Percentiles rank a stretch among this genome's conserved stretches.
Evolutionary conservation across 495 filamentous ascomycete genomes (phyloP).

Genomic region (Clavariopsis aquatica): DNA sequence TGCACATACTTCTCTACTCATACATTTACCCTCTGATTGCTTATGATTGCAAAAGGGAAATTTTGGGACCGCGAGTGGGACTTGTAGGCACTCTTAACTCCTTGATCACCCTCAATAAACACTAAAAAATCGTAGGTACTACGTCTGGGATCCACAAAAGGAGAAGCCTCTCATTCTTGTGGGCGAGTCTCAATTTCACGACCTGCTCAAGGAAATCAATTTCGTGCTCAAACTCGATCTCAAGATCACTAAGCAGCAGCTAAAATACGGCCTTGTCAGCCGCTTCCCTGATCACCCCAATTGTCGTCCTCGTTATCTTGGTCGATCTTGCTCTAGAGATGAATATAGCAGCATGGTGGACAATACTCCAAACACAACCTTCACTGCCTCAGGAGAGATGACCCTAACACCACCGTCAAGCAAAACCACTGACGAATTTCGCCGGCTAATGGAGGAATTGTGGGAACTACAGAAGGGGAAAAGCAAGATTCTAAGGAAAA

Average conservation of each 20-base stretch:
- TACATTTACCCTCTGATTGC: neutral
- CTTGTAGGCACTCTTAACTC: constrained; percentile 56
- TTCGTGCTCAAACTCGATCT: constrained; percentile 49
- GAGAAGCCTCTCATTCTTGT: constrained; percentile 62
- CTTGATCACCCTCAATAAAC: constrained; percentile 1
- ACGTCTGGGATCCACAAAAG: constrained; percentile 53
- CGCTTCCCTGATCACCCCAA: constrained; percentile 58
- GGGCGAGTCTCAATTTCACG: constrained; percentile 60
- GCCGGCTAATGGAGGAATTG: constrained; percentile 51
- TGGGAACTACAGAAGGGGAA: constrained; percentile 50
- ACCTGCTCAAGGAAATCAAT: constrained; percentile 63
- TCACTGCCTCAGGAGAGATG: constrained; percentile 19
- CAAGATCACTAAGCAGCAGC: constrained; percentile 52
- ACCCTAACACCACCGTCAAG: constrained; percentile 29
- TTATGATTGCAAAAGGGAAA: constrained; percentile 55
- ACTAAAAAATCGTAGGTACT: constrained; percentile 58
- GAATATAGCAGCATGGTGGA: constrained; percentile 43
- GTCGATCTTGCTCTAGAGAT: constrained; percentile 49
- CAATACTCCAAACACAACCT: constrained; percentile 35
- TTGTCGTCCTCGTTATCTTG: constrained; percentile 65
- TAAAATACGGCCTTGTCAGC: constrained; percentile 55
- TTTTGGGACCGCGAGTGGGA: constrained; percentile 68
- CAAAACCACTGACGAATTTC: constrained; percentile 50
- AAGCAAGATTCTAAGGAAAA: constrained; percentile 49
- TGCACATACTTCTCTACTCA: neutral